A percentile compares a stretch with the other conserved stretches of the same genome.
Conservation (phyloP, 2,329 filamentous ascomycete species). For the Coniella vitis region DNA sequence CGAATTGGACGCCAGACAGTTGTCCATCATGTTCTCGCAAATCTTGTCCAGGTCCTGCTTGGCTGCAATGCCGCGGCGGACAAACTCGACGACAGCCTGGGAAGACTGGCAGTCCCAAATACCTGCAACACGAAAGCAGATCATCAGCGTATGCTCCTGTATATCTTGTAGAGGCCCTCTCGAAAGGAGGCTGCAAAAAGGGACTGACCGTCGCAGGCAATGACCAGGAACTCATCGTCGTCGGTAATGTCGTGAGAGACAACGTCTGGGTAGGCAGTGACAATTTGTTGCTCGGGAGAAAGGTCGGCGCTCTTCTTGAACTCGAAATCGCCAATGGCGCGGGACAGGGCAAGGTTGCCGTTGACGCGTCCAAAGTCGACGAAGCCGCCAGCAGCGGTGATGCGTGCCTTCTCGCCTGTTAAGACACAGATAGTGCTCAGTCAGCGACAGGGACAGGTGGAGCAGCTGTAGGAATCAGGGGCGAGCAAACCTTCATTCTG, state of each 20-base stretch:
- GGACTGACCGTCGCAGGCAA: conserved; percentile 82
- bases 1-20: conserved; percentile 94
- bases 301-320: conserved; percentile 99
- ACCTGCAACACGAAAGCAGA: conserved; percentile 48
- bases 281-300: conserved; percentile 96
- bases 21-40: conserved; percentile 99
- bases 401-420: conserved; percentile 87
- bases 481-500: conserved; percentile 77
- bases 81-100: conserved; percentile 94
- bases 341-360: conserved; percentile 91
- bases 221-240: conserved; percentile 91
- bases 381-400: conserved; percentile 91
- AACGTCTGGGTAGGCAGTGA: conserved; percentile 93
- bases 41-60: conserved; percentile 94
- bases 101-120: conserved; percentile 99
- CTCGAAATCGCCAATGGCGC: conserved; percentile 97
- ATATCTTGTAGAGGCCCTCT: background rate
- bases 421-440: conserved; percentile 18
- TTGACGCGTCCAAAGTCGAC: conserved; percentile 98
- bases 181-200: background rate
- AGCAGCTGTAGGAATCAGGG: background rate
- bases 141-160: background rate
- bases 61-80: conserved; percentile 88
- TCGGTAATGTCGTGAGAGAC: conserved; percentile 83
- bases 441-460: conserved; percentile 7